Conservation (phyloP, 2,329 filamentous ascomycete species). For the Diplodia sapinea region DNA sequence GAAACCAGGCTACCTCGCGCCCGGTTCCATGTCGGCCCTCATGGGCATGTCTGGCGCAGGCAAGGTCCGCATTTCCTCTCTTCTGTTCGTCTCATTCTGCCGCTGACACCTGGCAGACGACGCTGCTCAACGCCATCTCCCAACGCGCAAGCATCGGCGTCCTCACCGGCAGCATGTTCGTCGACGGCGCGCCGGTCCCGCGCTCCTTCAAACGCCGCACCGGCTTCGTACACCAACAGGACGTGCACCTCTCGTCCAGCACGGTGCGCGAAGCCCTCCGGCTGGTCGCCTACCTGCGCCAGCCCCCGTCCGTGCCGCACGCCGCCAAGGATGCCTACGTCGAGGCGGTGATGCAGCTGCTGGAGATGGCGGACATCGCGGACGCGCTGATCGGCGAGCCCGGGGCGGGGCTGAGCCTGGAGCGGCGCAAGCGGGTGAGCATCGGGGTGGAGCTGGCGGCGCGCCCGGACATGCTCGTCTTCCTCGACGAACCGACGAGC, state of each 20-base stretch:
- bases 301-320: constrained; percentile 60
- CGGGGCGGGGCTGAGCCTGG: constrained; percentile 68
- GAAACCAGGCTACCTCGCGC: constrained; percentile 64
- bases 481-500: constrained; percentile 61
- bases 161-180: constrained; percentile 72
- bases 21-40: constrained; percentile 76
- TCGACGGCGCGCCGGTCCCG: constrained; percentile 68
- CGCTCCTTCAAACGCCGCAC: constrained; percentile 71
- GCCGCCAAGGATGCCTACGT: constrained; percentile 67
- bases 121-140: constrained; percentile 77
- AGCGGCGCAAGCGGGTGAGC: constrained; percentile 72
- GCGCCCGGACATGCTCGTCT: constrained; percentile 67
- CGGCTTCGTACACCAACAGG: constrained; percentile 75
- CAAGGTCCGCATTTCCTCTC: background rate
- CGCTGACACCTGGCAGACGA: constrained; percentile 61
- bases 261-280: constrained; percentile 72
- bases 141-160: constrained; percentile 72
- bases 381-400: constrained; percentile 69
- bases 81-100: too few species aligned
- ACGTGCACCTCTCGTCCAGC: constrained; percentile 71
- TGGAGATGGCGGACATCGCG: constrained; percentile 70
- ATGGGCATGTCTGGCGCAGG: constrained; percentile 70
- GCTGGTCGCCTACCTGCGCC: constrained; percentile 67
- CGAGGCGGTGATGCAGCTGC: constrained; percentile 68
- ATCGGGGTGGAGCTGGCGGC: constrained; percentile 76